These are phyloP conservation scores for Botrytis fragariae DNA, from an alignment of 2,329 filamentous ascomycete species.

Conservation along the genomic window DNA sequence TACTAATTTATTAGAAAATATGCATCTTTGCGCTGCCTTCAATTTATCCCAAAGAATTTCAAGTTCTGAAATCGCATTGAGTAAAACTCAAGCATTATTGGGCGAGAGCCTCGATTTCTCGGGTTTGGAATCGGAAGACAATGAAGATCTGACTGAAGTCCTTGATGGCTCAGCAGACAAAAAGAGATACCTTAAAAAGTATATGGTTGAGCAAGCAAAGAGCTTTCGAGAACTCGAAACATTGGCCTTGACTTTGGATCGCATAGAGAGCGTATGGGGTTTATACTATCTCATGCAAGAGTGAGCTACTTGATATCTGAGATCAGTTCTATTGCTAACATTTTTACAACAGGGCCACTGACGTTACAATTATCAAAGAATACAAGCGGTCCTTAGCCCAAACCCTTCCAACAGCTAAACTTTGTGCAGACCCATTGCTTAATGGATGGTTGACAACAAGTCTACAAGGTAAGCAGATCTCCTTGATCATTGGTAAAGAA, in stretches of 20 bases:
- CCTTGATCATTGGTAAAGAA: constrained; percentile 1
- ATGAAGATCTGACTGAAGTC: constrained; percentile 35
- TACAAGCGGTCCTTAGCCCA: constrained; percentile 55
- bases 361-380: constrained; percentile 41
- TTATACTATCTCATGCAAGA: constrained; percentile 27
- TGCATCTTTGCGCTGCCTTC: constrained; percentile 52
- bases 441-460: constrained; percentile 56
- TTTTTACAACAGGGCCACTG: background rate
- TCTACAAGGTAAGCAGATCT: constrained; percentile 27
- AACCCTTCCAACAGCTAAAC: constrained; percentile 54
- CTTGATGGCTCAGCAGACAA: constrained; percentile 41
- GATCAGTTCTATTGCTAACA: background rate
- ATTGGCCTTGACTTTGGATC: constrained; percentile 63
- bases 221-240: constrained; percentile 68
- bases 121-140: constrained; percentile 28
- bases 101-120: constrained; percentile 42
- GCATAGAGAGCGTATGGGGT: constrained; percentile 60
- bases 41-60: constrained; percentile 51
- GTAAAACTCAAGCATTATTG: constrained; percentile 42
- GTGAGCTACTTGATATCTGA: constrained; percentile 24
- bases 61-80: constrained; percentile 43
- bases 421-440: constrained; percentile 59
- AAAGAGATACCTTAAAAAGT: constrained; percentile 34
- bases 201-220: constrained; percentile 53
- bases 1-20: constrained; percentile 39